phyloP scores from a whole-genome alignment of 352 stramenopile species.

The Phytophthora citricola region DNA sequence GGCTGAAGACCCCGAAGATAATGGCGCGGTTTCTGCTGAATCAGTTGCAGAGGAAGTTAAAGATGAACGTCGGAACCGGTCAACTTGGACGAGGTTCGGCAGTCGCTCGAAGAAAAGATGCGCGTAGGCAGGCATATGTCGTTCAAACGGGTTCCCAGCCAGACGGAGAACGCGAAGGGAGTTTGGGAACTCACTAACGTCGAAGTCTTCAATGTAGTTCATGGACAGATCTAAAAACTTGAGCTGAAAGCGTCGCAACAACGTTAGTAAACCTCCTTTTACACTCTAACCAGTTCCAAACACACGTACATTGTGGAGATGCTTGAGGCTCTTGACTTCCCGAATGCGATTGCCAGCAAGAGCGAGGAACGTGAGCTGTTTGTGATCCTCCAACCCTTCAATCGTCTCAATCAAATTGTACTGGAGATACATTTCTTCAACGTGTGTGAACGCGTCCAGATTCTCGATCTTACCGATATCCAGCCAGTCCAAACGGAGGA shows the following conservation, averaged over 20 bases:
- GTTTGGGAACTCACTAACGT: constrained; percentile 60
- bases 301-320: constrained; percentile 58
- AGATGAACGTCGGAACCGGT: constrained; percentile 51
- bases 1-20: constrained; percentile 11
- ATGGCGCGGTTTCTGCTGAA: constrained; percentile 7
- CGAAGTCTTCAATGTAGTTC: constrained; percentile 76
- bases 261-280: neutral
- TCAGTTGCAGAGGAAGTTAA: neutral
- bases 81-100: constrained; percentile 66
- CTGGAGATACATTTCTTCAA: constrained; percentile 82
- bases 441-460: constrained; percentile 73
- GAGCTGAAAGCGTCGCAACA: constrained; percentile 42
- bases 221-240: constrained; percentile 82
- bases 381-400: constrained; percentile 68
- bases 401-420: constrained; percentile 74
- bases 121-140: constrained; percentile 63
- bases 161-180: constrained; percentile 65
- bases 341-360: constrained; percentile 72
- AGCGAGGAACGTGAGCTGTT: constrained; percentile 64
- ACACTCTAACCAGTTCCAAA: neutral
- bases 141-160: constrained; percentile 63
- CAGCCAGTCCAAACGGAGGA: constrained; percentile 76
- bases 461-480: constrained; percentile 79
- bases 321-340: constrained; percentile 61
- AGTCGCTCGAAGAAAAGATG: constrained; percentile 67